Percentiles rank a stretch among this genome's conserved stretches.
Conservation (phyloP, 257 asterid species). For the Penstemon barbatus region DNA sequence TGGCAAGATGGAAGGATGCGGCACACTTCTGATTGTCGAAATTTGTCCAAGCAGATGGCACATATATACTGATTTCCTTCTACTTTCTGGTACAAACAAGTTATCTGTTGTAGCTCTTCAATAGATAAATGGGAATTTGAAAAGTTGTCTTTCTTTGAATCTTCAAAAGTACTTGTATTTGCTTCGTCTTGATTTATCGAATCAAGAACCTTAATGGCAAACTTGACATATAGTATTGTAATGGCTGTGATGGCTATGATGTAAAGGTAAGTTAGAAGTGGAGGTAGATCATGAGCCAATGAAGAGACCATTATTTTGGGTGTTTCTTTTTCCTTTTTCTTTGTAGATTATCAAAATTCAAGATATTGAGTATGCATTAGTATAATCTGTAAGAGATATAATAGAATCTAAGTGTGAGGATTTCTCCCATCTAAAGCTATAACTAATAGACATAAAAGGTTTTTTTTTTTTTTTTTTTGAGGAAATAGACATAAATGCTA, state of each 20-base stretch:
- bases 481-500: no score
- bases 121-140: slow-evolving; percentile 36
- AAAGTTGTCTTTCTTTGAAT: slow-evolving; percentile 5
- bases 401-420: neutral
- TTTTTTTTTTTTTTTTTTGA: neutral
- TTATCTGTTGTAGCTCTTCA: slow-evolving; percentile 50
- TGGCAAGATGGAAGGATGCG: slow-evolving; percentile 55
- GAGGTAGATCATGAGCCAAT: slow-evolving; percentile 43
- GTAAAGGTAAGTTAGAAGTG: slow-evolving; percentile 47
- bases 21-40: slow-evolving; percentile 44
- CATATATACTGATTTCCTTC: slow-evolving; percentile 33
- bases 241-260: slow-evolving; percentile 43
- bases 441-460: neutral
- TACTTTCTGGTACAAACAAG: slow-evolving; percentile 36
- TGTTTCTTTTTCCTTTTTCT: neutral
- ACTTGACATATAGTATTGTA: slow-evolving; percentile 39
- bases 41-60: slow-evolving; percentile 58
- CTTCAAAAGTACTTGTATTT: neutral
- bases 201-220: slow-evolving; percentile 49
- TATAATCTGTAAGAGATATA: slow-evolving; percentile 9
- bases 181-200: slow-evolving; percentile 34
- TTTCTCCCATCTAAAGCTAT: slow-evolving; percentile 23
- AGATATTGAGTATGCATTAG: slow-evolving; percentile 13
- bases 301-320: slow-evolving; percentile 28
- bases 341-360: neutral